Percentiles rank a stretch among this genome's conserved stretches.
Conservation (phyloP, 2,329 filamentous ascomycete genomes). For the Peltaster fructicola region DNA sequence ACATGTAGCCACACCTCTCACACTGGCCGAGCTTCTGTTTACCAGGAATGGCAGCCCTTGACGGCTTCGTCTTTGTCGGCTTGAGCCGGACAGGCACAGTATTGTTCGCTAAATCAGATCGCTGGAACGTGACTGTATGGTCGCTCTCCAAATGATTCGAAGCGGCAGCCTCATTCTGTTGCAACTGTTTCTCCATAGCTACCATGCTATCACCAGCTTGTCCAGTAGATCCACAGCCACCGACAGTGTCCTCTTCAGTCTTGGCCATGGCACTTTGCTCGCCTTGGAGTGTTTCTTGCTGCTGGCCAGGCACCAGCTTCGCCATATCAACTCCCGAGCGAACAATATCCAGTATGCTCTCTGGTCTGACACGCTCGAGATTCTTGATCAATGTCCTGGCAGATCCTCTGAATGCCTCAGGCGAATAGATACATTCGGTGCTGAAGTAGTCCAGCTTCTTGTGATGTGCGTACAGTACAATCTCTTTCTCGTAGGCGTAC, state of each 20-base stretch:
- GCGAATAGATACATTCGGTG: slow-evolving; percentile 96
- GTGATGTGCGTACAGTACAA: slow-evolving; percentile 92
- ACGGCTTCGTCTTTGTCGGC: too few species aligned
- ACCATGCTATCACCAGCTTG: slow-evolving; percentile 62
- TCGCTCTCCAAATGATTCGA: slow-evolving; percentile 44
- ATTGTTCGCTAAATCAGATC: too few species aligned
- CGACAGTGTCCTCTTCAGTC: slow-evolving; percentile 36
- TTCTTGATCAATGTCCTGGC: slow-evolving; percentile 88
- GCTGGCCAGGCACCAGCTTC: slow-evolving; percentile 48
- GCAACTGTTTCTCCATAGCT: slow-evolving; percentile 58
- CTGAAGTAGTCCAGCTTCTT: slow-evolving; percentile 96
- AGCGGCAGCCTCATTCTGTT: slow-evolving; percentile 42
- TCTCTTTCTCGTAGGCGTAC: slow-evolving; percentile 98
- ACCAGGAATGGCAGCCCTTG: slow-evolving; percentile 1
- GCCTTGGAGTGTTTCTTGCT: neutral
- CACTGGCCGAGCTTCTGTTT: slow-evolving; percentile 69
- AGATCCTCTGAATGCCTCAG: slow-evolving; percentile 87
- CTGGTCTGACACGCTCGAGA: slow-evolving; percentile 78
- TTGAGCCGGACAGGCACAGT: too few species aligned
- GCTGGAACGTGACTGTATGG: slow-evolving; percentile 6
- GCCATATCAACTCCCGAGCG: slow-evolving; percentile 94
- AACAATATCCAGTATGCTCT: slow-evolving; percentile 88
- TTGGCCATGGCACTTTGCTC: slow-evolving; percentile 5
- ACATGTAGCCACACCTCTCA: slow-evolving; percentile 81
- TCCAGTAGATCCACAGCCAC: slow-evolving; percentile 56